Percentiles rank a stretch among this genome's conserved stretches.
phyloP scores from a whole-genome alignment of 495 filamentous ascomycete genomes.

The Collariella sp. region DNA sequence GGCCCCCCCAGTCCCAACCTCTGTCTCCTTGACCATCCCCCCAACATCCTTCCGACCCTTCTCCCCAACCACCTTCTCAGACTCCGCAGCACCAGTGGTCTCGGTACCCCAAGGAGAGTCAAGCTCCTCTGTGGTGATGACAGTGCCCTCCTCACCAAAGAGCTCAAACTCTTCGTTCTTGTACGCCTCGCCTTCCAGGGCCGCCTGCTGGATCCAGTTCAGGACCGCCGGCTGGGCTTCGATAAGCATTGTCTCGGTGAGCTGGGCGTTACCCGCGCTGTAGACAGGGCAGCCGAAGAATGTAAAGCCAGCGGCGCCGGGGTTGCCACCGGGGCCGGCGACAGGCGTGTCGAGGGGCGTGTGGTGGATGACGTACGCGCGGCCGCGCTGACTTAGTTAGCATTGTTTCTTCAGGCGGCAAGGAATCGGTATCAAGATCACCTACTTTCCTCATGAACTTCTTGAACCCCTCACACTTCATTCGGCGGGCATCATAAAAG shows the following conservation, averaged over 20 bases:
- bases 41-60: not conserved
- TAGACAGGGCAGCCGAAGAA: slow-evolving; percentile 38
- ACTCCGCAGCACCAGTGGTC: not conserved
- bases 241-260: slow-evolving; percentile 34
- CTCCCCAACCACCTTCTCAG: too few relatives aligned
- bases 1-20: not conserved
- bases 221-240: slow-evolving; percentile 29
- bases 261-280: slow-evolving; percentile 32
- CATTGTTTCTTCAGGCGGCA: not conserved
- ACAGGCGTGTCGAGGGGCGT: slow-evolving; percentile 42
- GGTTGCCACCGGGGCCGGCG: slow-evolving; percentile 36
- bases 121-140: not conserved
- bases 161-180: slow-evolving; percentile 27
- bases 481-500: slow-evolving; percentile 21
- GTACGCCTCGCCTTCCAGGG: slow-evolving; percentile 23
- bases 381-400: slow-evolving; percentile 38
- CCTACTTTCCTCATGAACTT: slow-evolving; percentile 42
- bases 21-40: not conserved
- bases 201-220: slow-evolving; percentile 40
- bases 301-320: slow-evolving; percentile 20
- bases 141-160: not conserved
- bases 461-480: slow-evolving; percentile 34
- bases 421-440: not conserved
- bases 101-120: slow-evolving; percentile 6
- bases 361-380: slow-evolving; percentile 50